These are phyloP conservation scores for Xylaria sp. DNA, from an alignment of 2,329 filamentous ascomycete species.

Conservation along the genomic window DNA sequence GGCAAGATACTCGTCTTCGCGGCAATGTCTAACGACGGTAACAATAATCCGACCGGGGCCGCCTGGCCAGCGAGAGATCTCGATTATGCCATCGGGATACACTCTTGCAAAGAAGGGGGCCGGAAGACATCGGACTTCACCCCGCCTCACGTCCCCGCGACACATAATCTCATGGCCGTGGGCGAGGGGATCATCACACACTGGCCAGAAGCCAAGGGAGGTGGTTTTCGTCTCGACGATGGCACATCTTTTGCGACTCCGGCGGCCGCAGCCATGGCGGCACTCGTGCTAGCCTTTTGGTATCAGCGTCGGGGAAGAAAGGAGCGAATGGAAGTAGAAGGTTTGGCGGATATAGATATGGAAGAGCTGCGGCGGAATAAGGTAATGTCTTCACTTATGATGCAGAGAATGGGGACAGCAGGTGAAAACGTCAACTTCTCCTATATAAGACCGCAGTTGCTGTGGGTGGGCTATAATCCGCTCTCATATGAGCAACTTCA, in stretches of 20 bases:
- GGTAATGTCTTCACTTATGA: conserved; percentile 14
- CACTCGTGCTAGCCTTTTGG: conserved; percentile 5
- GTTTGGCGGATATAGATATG: not conserved
- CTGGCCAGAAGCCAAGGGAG: conserved; percentile 19
- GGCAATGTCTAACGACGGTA: conserved; percentile 9
- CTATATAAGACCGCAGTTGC: conserved; percentile 15
- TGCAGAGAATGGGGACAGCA: conserved; percentile 4
- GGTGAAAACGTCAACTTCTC: conserved; percentile 13
- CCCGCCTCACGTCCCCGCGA: not conserved
- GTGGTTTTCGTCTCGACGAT: conserved; percentile 13
- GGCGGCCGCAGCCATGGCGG: conserved; percentile 11
- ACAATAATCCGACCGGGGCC: not conserved
- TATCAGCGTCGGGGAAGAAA: conserved; percentile 11
- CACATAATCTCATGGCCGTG: conserved; percentile 19
- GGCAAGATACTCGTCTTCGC: conserved; percentile 8
- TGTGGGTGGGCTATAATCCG: conserved; percentile 8
- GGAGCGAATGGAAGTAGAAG: conserved; percentile 7
- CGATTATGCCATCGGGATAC: conserved; percentile 10
- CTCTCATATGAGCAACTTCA: not conserved
- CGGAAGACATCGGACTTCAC: conserved; percentile 7
- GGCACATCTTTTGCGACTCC: conserved; percentile 20
- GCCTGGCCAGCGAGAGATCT: conserved; percentile 6
- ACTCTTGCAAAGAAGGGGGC: conserved; percentile 4
- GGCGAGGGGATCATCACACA: conserved; percentile 18
- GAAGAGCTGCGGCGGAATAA: conserved; percentile 6